These are phyloP conservation scores for Primulina huaijiensis DNA, from an alignment of 257 asterid species.

Conservation along the genomic window DNA sequence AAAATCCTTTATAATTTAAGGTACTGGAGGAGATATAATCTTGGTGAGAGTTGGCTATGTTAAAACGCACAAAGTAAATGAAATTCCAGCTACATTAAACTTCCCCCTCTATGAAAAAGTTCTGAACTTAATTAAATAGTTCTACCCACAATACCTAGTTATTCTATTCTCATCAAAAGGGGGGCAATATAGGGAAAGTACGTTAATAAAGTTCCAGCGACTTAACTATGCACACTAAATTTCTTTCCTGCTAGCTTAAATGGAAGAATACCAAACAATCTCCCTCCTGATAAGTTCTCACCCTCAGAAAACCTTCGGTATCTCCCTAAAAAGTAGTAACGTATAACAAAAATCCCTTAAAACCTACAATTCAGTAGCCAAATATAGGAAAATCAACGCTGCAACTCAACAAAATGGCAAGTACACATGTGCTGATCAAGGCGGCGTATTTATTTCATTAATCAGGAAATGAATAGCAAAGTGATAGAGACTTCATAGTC, in stretches of 20 bases:
- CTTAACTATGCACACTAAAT: not conserved
- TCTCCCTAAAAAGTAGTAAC: not conserved
- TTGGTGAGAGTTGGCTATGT: not conserved
- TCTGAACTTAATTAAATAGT: too few relatives aligned
- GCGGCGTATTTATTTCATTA: not conserved
- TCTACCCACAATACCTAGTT: not conserved
- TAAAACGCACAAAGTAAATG: too few relatives aligned
- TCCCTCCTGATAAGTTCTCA: not conserved
- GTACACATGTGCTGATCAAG: not conserved
- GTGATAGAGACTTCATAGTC: not conserved
- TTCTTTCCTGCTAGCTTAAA: too few relatives aligned
- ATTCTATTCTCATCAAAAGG: not conserved
- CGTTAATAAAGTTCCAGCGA: not conserved
- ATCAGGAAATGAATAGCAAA: too few relatives aligned
- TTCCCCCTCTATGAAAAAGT: not conserved
- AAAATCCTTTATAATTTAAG: not conserved
- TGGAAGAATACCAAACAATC: not conserved
- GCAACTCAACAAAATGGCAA: not conserved
- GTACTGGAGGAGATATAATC: not conserved
- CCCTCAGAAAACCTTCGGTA: not conserved
- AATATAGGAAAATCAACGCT: not conserved
- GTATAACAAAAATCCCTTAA: not conserved
- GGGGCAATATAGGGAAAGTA: not conserved
- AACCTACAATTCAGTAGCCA: slow-evolving; percentile 1
- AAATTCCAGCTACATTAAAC: not conserved